These are phyloP conservation scores for Rhizophagus clarus DNA, from an alignment of 192 early-diverging fungal species.

Conservation along the genomic window DNA sequence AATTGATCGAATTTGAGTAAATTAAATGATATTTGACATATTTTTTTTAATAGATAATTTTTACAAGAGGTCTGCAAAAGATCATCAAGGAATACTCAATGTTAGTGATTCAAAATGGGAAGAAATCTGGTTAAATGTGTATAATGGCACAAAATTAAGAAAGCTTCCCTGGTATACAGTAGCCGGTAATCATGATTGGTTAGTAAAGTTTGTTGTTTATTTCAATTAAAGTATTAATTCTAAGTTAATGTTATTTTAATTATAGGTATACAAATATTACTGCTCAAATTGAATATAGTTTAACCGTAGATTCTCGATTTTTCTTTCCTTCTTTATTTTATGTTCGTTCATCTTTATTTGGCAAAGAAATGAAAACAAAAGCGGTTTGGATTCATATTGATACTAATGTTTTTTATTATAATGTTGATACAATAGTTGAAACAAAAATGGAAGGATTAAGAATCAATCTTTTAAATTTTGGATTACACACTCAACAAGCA, in stretches of 20 bases:
- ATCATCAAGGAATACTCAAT: conserved; percentile 8
- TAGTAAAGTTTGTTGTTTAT: neutral
- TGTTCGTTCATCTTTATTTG: conserved; percentile 11
- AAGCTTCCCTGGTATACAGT: conserved; percentile 12
- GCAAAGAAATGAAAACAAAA: neutral
- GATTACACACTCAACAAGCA: neutral
- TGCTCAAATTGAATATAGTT: conserved; percentile 24
- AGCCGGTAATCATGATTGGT: conserved; percentile 34
- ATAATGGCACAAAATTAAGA: conserved; percentile 18
- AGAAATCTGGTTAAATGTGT: conserved; percentile 19
- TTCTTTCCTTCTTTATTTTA: conserved; percentile 25
- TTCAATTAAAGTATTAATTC: neutral
- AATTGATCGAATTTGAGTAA: neutral
- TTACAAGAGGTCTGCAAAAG: conserved; percentile 11
- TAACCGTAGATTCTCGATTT: neutral
- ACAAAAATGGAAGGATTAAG: conserved; percentile 1
- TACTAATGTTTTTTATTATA: conserved; percentile 24
- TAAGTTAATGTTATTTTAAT: neutral
- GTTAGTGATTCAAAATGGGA: conserved; percentile 26
- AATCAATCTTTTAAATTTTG: conserved; percentile 4
- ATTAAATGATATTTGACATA: neutral
- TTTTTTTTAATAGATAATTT: conserved; percentile 20
- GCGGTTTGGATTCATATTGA: conserved; percentile 15
- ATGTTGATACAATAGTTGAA: neutral
- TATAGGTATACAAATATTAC: conserved; percentile 24